Conservation (phyloP, 1,139 yeast genomes). For the Sugiyamaella sp. region DNA sequence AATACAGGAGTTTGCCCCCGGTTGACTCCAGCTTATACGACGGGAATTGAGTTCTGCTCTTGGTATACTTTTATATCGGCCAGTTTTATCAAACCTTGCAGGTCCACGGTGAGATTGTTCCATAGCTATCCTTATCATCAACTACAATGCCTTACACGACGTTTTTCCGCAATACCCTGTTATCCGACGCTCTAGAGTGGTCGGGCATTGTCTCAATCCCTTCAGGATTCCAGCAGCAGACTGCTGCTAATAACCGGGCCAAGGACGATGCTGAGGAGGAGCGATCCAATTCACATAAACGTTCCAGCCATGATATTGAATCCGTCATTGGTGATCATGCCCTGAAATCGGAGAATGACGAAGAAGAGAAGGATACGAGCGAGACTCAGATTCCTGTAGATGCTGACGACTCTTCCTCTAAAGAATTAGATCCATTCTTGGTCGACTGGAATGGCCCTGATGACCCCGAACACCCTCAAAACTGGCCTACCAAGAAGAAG, state of each 20-base stretch:
- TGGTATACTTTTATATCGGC: too few species aligned
- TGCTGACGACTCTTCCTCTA: conserved; percentile 7
- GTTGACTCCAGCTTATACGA: too few species aligned
- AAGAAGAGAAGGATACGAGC: conserved; percentile 15
- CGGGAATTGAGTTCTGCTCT: too few species aligned
- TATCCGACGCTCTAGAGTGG: conserved; percentile 23
- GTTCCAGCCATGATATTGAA: conserved; percentile 14
- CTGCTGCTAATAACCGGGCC: conserved; percentile 6
- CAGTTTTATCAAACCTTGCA: too few species aligned
- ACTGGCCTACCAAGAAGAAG: conserved; percentile 54
- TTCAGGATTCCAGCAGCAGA: conserved; percentile 20
- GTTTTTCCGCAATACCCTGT: conserved; percentile 20
- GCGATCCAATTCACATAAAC: conserved; percentile 4
- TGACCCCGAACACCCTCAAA: conserved; percentile 61
- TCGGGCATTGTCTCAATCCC: conserved; percentile 21
- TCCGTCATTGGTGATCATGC: conserved; percentile 4
- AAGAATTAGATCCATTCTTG: conserved; percentile 27
- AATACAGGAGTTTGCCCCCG: too few species aligned
- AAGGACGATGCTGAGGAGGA: conserved; percentile 7
- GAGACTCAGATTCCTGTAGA: conserved; percentile 11
- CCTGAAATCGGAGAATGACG: conserved; percentile 2
- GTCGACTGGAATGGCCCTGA: conserved; percentile 53
- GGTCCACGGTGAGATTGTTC: too few species aligned
- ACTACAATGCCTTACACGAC: conserved; percentile 19
- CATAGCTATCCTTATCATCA: too few species aligned